These are phyloP conservation scores for Terfezia boudieri DNA, from an alignment of 495 filamentous ascomycete genomes.

Conservation along the genomic window DNA sequence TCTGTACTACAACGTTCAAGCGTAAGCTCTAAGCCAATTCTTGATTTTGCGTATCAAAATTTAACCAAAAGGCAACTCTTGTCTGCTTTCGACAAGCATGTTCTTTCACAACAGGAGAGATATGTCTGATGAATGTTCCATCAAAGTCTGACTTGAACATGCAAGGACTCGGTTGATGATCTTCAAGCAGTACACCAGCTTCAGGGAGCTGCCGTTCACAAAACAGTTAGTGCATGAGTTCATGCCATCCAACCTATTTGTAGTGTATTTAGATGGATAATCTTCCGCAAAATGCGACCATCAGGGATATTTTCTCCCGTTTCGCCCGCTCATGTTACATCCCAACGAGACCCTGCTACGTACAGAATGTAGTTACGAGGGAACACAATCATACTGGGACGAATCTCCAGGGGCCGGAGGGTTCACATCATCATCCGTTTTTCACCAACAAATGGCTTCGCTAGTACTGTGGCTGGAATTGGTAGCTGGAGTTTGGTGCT, in stretches of 20 bases:
- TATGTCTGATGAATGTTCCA: conserved; percentile 24
- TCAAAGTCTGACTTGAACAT: conserved; percentile 14
- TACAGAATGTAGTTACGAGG: conserved; percentile 21
- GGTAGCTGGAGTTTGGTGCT: neutral
- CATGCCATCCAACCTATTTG: too few relatives aligned
- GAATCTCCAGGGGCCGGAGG: conserved; percentile 23
- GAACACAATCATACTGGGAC: conserved; percentile 27
- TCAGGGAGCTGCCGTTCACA: conserved; percentile 9
- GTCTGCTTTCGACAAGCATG: conserved; percentile 15
- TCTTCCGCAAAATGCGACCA: neutral
- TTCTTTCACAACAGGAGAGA: conserved; percentile 21
- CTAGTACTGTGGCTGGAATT: conserved; percentile 4
- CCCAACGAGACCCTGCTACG: conserved; percentile 19
- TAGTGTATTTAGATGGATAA: too few relatives aligned
- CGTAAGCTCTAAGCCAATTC: neutral
- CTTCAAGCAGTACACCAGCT: conserved; percentile 15
- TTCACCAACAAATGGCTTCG: conserved; percentile 22
- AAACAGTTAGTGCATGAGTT: neutral
- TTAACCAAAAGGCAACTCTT: neutral
- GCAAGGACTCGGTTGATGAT: conserved; percentile 25
- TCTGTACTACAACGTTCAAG: neutral
- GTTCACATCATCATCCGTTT: conserved; percentile 18
- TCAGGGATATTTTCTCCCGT: conserved; percentile 20
- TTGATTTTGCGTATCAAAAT: neutral
- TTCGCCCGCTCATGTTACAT: conserved; percentile 16